Evolutionary conservation across 1,284 basidiomycete genomes (phyloP).

Genomic region (Lignosus rhinocerotis): DNA sequence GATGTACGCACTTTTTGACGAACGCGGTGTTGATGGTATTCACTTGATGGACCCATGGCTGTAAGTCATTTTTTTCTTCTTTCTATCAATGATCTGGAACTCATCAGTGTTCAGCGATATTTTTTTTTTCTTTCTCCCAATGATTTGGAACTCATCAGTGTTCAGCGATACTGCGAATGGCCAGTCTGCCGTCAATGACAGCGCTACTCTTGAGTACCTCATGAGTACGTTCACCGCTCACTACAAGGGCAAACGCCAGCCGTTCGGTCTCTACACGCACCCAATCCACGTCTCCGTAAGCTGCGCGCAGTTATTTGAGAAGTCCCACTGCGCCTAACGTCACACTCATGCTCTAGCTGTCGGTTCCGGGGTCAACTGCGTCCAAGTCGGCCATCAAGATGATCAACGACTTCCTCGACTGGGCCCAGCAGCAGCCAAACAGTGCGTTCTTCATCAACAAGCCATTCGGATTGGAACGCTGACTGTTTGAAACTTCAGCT

Average conservation of each 20-base stretch:
- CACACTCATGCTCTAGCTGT: neutral
- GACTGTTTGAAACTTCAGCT: slow-evolving; percentile 38
- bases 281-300: slow-evolving; percentile 75
- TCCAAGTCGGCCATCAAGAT: slow-evolving; percentile 60
- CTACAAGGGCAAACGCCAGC: slow-evolving; percentile 72
- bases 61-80: slow-evolving; percentile 53
- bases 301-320: neutral
- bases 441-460: slow-evolving; percentile 41
- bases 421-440: slow-evolving; percentile 74
- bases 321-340: neutral
- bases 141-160: slow-evolving; percentile 18
- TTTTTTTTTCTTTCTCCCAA: too few species aligned
- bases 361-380: slow-evolving; percentile 49
- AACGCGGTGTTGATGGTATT: slow-evolving; percentile 51
- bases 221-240: slow-evolving; percentile 74
- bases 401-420: slow-evolving; percentile 82
- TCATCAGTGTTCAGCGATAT: slow-evolving; percentile 44
- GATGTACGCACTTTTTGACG: slow-evolving; percentile 78
- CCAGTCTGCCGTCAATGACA: slow-evolving; percentile 47
- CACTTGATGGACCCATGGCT: slow-evolving; percentile 87
- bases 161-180: slow-evolving; percentile 59
- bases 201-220: slow-evolving; percentile 72
- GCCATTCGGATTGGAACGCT: neutral
- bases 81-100: neutral
- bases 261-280: slow-evolving; percentile 81